These are phyloP conservation scores for Infundibulicybe gibba DNA, from an alignment of 768 basidiomycete species.

Conservation along the genomic window DNA sequence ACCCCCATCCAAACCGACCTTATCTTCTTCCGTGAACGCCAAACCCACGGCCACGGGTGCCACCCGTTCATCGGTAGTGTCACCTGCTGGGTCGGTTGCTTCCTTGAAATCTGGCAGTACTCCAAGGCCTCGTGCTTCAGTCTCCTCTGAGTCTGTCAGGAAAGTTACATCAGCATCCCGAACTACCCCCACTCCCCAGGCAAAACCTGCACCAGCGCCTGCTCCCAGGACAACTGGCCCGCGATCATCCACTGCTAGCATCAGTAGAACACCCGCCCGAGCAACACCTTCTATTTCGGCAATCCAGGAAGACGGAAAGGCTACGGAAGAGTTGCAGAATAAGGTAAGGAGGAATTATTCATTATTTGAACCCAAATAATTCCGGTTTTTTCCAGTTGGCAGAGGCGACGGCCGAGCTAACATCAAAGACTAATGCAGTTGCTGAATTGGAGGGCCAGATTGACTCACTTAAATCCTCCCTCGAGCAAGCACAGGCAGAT, in stretches of 20 bases:
- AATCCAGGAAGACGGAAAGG: slow-evolving; percentile 61
- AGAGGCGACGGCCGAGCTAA: slow-evolving; percentile 50
- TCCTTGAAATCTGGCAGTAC: slow-evolving; percentile 43
- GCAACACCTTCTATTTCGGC: slow-evolving; percentile 66
- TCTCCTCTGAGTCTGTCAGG: slow-evolving; percentile 65
- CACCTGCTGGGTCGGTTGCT: slow-evolving; percentile 48
- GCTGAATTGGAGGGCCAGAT: slow-evolving; percentile 52
- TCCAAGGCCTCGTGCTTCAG: slow-evolving; percentile 59
- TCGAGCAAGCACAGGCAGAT: slow-evolving; percentile 44
- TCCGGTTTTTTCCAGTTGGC: slow-evolving; percentile 43
- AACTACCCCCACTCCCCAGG: slow-evolving; percentile 34
- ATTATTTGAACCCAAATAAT: slow-evolving; percentile 1
- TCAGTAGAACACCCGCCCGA: slow-evolving; percentile 32
- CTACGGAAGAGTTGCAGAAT: slow-evolving; percentile 50
- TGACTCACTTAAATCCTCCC: slow-evolving; percentile 42
- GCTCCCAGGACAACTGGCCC: slow-evolving; percentile 10
- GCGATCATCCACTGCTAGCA: too few relatives aligned
- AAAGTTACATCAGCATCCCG: slow-evolving; percentile 41
- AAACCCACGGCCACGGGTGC: slow-evolving; percentile 32
- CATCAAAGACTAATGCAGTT: slow-evolving; percentile 47
- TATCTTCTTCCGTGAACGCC: slow-evolving; percentile 35
- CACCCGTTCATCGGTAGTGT: slow-evolving; percentile 48
- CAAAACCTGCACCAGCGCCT: slow-evolving; percentile 24
- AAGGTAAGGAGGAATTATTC: slow-evolving; percentile 39
- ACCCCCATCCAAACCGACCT: slow-evolving; percentile 27